Percentiles rank a stretch among this genome's conserved stretches.
Conservation (phyloP, 1,284 basidiomycete genomes). For the Trametes hirsuta region DNA sequence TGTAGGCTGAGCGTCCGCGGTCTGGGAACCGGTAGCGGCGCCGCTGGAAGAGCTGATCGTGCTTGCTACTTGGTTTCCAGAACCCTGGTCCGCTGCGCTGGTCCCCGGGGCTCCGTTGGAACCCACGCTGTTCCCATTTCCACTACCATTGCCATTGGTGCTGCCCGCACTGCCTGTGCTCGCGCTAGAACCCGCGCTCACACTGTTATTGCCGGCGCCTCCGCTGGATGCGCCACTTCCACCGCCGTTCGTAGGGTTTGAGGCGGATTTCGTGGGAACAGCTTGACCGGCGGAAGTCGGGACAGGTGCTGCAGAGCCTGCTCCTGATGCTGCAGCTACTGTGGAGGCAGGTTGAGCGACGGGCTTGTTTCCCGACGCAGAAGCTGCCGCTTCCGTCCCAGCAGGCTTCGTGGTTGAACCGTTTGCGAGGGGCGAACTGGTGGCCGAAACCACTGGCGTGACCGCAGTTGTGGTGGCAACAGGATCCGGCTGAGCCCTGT, state of each 20-base stretch:
- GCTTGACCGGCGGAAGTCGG: neutral
- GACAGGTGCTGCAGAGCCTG: neutral
- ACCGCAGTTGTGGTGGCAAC: neutral
- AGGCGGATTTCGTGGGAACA: neutral
- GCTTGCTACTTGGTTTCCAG: neutral
- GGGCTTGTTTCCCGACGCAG: neutral
- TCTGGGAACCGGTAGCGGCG: neutral
- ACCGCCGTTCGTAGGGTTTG: neutral
- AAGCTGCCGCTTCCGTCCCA: neutral
- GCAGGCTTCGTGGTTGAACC: neutral
- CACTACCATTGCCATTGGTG: neutral
- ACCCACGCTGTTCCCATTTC: neutral
- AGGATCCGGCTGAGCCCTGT: neutral
- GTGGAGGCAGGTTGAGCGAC: neutral
- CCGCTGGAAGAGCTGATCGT: neutral
- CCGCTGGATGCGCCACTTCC: too few relatives aligned
- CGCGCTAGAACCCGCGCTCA: neutral
- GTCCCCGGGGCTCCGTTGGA: neutral
- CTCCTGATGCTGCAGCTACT: neutral
- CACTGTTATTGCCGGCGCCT: neutral
- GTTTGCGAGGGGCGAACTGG: neutral
- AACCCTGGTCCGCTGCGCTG: neutral
- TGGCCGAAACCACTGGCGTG: neutral
- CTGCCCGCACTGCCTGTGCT: neutral
- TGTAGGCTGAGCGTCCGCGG: slow-evolving; percentile 3